Percentiles rank a stretch among this genome's conserved stretches.
These are phyloP conservation scores for Botrytis galanthina DNA, from an alignment of 2,329 filamentous ascomycete species.

Conservation along the genomic window DNA sequence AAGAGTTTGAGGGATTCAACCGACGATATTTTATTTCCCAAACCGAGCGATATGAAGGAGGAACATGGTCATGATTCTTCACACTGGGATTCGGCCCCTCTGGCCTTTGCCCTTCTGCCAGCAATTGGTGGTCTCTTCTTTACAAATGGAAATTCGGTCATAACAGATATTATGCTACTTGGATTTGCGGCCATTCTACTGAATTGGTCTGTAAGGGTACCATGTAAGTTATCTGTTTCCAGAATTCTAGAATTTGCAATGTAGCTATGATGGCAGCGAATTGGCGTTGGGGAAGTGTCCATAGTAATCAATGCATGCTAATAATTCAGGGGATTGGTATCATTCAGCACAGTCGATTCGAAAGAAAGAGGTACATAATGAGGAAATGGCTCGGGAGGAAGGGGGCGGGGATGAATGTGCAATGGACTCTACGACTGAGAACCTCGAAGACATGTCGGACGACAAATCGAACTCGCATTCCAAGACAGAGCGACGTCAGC, in stretches of 20 bases:
- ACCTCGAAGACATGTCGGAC: slow-evolving; percentile 31
- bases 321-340: slow-evolving; percentile 64
- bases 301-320: slow-evolving; percentile 1
- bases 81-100: slow-evolving; percentile 74
- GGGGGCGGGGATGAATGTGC: slow-evolving; percentile 47
- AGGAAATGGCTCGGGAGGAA: slow-evolving; percentile 40
- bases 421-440: slow-evolving; percentile 32
- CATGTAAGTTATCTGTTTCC: slow-evolving; percentile 50
- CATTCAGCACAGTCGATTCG: slow-evolving; percentile 64
- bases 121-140: slow-evolving; percentile 84
- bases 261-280: background rate
- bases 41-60: slow-evolving; percentile 43
- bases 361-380: slow-evolving; percentile 47
- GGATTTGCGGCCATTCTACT: slow-evolving; percentile 79
- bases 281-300: too few species aligned
- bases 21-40: slow-evolving; percentile 65
- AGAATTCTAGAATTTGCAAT: background rate
- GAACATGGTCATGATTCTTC: slow-evolving; percentile 54
- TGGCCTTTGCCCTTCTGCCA: slow-evolving; percentile 80
- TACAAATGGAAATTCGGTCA: slow-evolving; percentile 75
- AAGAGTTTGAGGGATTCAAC: slow-evolving; percentile 63
- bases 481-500: slow-evolving; percentile 29
- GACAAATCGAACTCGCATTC: slow-evolving; percentile 23
- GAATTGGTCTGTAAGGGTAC: slow-evolving; percentile 87
- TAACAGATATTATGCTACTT: slow-evolving; percentile 82